Percentiles rank a stretch among this genome's conserved stretches.
These are phyloP conservation scores for Moesziomyces globuligerus DNA, from an alignment of 1,284 basidiomycete genomes.

Conservation along the genomic window DNA sequence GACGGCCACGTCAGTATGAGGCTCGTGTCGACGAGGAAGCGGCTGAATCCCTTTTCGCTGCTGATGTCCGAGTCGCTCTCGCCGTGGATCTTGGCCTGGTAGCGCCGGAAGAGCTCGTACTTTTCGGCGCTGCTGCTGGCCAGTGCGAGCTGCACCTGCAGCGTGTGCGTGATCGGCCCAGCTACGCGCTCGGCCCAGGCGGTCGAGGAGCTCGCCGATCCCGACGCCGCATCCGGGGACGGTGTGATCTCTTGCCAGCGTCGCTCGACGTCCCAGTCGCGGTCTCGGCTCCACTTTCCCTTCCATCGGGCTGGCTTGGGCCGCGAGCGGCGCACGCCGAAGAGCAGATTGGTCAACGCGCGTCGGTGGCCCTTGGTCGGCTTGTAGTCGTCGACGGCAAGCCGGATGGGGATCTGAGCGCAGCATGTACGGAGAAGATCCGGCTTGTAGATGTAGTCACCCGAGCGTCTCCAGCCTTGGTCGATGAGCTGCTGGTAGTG, in stretches of 20 bases:
- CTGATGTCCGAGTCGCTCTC: conserved; percentile 52
- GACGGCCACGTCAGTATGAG: conserved; percentile 29
- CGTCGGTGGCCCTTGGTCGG: conserved; percentile 43
- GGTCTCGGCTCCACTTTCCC: conserved; percentile 42
- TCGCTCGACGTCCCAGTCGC: conserved; percentile 35
- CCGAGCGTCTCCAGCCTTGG: conserved; percentile 61
- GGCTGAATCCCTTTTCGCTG: conserved; percentile 45
- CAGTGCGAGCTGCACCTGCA: conserved; percentile 26
- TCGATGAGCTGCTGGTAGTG: conserved; percentile 60
- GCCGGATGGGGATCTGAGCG: conserved; percentile 58
- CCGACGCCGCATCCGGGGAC: neutral
- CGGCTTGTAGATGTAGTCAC: conserved; percentile 62
- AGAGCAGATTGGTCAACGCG: conserved; percentile 50
- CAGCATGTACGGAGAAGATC: conserved; percentile 62
- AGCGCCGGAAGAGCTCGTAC: conserved; percentile 59
- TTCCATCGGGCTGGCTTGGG: conserved; percentile 53
- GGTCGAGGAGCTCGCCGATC: conserved; percentile 2
- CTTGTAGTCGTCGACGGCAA: conserved; percentile 26
- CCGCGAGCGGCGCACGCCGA: conserved; percentile 21
- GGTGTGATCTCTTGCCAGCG: conserved; percentile 31
- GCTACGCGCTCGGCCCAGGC: conserved; percentile 35
- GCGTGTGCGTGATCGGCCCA: conserved; percentile 32
- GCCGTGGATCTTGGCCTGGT: conserved; percentile 57
- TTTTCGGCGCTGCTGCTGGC: conserved; percentile 54
- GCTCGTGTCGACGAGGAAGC: conserved; percentile 56